Evolutionary conservation across 106 monocot genomes (phyloP), one percentile per base, ranked within the genome.

Genomic region (Dioscorea dumetorum): DNA sequence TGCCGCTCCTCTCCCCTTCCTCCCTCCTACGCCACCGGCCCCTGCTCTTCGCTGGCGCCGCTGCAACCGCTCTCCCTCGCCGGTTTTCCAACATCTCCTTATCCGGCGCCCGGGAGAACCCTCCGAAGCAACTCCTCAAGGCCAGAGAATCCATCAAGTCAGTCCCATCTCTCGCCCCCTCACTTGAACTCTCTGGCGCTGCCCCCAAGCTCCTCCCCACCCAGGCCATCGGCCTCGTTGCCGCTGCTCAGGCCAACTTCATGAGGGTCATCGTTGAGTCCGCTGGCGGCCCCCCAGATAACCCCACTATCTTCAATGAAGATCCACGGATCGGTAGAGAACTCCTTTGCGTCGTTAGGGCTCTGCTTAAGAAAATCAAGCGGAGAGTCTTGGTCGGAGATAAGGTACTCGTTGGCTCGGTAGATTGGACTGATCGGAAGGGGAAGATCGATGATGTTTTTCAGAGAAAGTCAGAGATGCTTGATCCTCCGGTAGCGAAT

Each of bases 201-300:
- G 53, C 52, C 23, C 52, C 21, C 20, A 13, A 12, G 57, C 87
- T 94, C 78, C 83, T 84, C 56, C 95, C 91, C 62, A 60, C 65
- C 63, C 95, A 91, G 66, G 88, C 91, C 68, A 69, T 86, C 76
- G 95, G 91, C 49, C 79, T 86, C 15, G 95, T 95, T 50, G 88
- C 91, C 49, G 77, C 91, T 19, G 79, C 95, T 15, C 95, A 95
- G 77, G 95, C 95, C 61, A 91, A 95, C 62, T 95, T 95, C 86
- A 86, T 91, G 91, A 81, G 83, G 57, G 91, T 91, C 41, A 68
- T 86, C 62, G 88, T 95, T 32, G 75, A 84, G 32, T 62, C 76
- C 53, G 75, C 78, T 28, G 73, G 70, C 24, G 72, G 67, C 2
- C 64, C 73, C 5, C 65, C 66, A 4, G 66, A 64, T 2, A 54